These are phyloP conservation scores for Orbilia javanica DNA, from an alignment of 2,329 filamentous ascomycete genomes.

Conservation along the genomic window DNA sequence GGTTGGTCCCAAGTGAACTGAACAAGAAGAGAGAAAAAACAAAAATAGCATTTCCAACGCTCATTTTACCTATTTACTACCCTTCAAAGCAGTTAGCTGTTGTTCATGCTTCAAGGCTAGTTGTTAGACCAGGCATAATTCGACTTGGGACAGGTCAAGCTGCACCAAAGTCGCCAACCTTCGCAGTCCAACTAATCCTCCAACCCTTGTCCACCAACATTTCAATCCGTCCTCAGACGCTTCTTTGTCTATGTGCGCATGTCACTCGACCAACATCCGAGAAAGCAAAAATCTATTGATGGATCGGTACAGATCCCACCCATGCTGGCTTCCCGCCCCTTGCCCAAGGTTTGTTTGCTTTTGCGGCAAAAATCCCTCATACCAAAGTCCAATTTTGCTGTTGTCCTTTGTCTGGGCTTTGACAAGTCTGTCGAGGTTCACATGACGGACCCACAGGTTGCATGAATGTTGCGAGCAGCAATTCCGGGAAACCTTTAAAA, in stretches of 20 bases:
- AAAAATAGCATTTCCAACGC: constrained; percentile 9
- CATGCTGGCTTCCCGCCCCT: constrained; percentile 43
- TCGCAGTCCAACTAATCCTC: constrained; percentile 2
- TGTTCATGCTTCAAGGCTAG: constrained; percentile 16
- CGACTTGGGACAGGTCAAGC: constrained; percentile 29
- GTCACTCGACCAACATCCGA: constrained; percentile 13
- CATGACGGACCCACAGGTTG: constrained; percentile 34
- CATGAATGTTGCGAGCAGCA: constrained; percentile 16
- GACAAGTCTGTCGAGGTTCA: constrained; percentile 7
- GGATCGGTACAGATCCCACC: constrained; percentile 26
- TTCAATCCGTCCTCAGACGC: constrained; percentile 16
- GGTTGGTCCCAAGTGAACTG: constrained; percentile 4
- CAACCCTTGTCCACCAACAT: constrained; percentile 41
- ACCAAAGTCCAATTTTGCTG: constrained; percentile 26
- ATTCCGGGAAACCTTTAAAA: constrained; percentile 56
- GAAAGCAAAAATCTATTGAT: constrained; percentile 28
- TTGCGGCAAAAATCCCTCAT: constrained; percentile 58
- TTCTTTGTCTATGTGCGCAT: constrained; percentile 26
- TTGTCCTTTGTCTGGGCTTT: constrained; percentile 12
- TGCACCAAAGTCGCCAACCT: constrained; percentile 40
- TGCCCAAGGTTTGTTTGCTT: constrained; percentile 34
- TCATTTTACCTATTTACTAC: constrained; percentile 4
- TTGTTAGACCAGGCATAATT: constrained; percentile 25
- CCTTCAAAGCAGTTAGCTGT: constrained; percentile 9
- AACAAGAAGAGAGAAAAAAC: constrained; percentile 7